A percentile compares a stretch with the other conserved stretches of the same genome.
Conservation (phyloP, 805 yeast species). For the Candida insectorum region DNA sequence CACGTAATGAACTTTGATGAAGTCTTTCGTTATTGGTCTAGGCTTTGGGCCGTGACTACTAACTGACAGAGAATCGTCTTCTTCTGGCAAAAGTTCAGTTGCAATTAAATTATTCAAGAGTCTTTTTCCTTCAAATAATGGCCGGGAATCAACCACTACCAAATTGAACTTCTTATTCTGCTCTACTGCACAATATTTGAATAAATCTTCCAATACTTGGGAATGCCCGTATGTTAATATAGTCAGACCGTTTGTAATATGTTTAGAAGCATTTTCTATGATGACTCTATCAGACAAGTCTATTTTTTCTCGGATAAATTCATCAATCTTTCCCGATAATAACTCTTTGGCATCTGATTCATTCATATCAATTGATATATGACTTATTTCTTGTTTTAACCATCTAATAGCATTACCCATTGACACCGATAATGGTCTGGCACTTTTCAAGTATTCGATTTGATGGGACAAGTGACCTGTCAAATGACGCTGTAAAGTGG, state of each 20-base stretch:
- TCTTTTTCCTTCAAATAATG: slow-evolving; percentile 87
- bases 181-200: slow-evolving; percentile 59
- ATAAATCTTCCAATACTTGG: slow-evolving; percentile 71
- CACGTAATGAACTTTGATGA: slow-evolving; percentile 74
- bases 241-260: slow-evolving; percentile 72
- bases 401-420: slow-evolving; percentile 99
- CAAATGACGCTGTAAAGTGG: slow-evolving; percentile 82
- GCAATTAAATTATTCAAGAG: slow-evolving; percentile 63
- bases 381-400: slow-evolving; percentile 91
- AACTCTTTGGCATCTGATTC: slow-evolving; percentile 66
- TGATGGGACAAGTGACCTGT: slow-evolving; percentile 87
- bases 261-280: slow-evolving; percentile 72
- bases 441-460: slow-evolving; percentile 85
- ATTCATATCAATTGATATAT: slow-evolving; percentile 67
- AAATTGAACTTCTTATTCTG: slow-evolving; percentile 69
- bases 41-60: slow-evolving; percentile 13
- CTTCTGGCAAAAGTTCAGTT: slow-evolving; percentile 18
- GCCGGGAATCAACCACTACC: slow-evolving; percentile 88
- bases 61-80: slow-evolving; percentile 14
- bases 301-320: slow-evolving; percentile 79
- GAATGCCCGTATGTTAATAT: slow-evolving; percentile 88
- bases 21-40: slow-evolving; percentile 39
- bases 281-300: slow-evolving; percentile 81
- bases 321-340: slow-evolving; percentile 67
- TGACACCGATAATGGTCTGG: slow-evolving; percentile 86